phyloP scores from a whole-genome alignment of 2,329 filamentous ascomycete species.

The Colletotrichum phormii region DNA sequence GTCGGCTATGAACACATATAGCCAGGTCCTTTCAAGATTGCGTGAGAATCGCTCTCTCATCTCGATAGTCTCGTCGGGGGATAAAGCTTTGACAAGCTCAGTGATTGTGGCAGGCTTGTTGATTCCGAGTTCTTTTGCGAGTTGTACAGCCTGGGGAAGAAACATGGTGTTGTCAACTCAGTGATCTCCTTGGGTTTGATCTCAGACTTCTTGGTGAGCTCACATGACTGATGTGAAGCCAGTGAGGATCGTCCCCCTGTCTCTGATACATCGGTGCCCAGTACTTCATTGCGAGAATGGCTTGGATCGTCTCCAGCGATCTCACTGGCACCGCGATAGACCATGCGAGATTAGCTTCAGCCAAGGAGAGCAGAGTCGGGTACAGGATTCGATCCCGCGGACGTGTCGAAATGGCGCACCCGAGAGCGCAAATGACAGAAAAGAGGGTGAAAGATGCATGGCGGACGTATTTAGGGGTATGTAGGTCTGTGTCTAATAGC shows the following conservation, averaged over 20 bases:
- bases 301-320: constrained; percentile 41
- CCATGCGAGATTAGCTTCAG: constrained; percentile 42
- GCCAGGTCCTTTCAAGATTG: constrained; percentile 36
- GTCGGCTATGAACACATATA: constrained; percentile 34
- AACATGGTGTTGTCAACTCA: neutral
- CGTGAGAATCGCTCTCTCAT: constrained; percentile 26
- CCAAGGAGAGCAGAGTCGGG: constrained; percentile 39
- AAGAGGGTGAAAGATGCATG: constrained; percentile 42
- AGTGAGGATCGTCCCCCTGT: constrained; percentile 41
- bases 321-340: constrained; percentile 42
- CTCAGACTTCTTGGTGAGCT: neutral
- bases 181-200: neutral
- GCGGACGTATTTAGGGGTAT: constrained; percentile 41
- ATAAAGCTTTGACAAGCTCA: constrained; percentile 37
- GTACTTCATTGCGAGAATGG: constrained; percentile 41
- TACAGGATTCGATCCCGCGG: constrained; percentile 41
- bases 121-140: constrained; percentile 41
- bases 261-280: constrained; percentile 40
- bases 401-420: constrained; percentile 41
- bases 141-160: constrained; percentile 37
- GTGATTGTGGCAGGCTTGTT: constrained; percentile 36
- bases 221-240: constrained; percentile 42
- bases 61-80: constrained; percentile 16
- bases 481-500: constrained; percentile 40
- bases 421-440: constrained; percentile 41